phyloP scores from a whole-genome alignment of 2,329 filamentous ascomycete species.

The Alternaria sp. region DNA sequence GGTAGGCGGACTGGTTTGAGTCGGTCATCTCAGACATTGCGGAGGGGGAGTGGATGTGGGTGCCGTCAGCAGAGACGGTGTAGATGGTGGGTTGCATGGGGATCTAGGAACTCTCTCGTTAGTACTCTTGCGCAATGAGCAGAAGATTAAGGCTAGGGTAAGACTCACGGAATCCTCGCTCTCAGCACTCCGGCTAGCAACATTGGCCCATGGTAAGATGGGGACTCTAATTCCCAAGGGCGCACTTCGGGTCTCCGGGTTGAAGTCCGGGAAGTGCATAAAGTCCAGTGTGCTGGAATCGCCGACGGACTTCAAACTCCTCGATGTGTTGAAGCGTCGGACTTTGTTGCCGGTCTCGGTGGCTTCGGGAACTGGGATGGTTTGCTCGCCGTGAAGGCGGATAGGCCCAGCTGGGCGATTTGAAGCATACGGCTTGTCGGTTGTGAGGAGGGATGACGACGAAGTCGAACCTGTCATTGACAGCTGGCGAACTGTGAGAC shows the following conservation, averaged over 20 bases:
- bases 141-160: neutral
- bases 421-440: slow-evolving; percentile 59
- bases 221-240: slow-evolving; percentile 58
- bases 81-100: slow-evolving; percentile 67
- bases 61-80: slow-evolving; percentile 60
- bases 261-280: slow-evolving; percentile 65
- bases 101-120: slow-evolving; percentile 23
- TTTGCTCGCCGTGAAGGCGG: slow-evolving; percentile 61
- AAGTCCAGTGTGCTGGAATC: slow-evolving; percentile 71
- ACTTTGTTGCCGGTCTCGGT: slow-evolving; percentile 41
- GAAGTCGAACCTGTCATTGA: slow-evolving; percentile 69
- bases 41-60: slow-evolving; percentile 59
- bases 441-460: slow-evolving; percentile 60
- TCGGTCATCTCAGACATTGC: slow-evolving; percentile 68
- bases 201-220: slow-evolving; percentile 52
- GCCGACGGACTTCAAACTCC: slow-evolving; percentile 63
- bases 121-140: neutral
- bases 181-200: slow-evolving; percentile 31
- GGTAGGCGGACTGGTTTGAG: slow-evolving; percentile 64
- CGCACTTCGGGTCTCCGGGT: slow-evolving; percentile 52
- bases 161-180: slow-evolving; percentile 34
- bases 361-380: slow-evolving; percentile 49
- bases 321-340: slow-evolving; percentile 70
- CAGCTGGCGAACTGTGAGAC: slow-evolving; percentile 58
- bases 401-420: slow-evolving; percentile 53